Base-by-base conservation (phyloP, 441 rosid species). In the Erysimum cheiri region DNA sequence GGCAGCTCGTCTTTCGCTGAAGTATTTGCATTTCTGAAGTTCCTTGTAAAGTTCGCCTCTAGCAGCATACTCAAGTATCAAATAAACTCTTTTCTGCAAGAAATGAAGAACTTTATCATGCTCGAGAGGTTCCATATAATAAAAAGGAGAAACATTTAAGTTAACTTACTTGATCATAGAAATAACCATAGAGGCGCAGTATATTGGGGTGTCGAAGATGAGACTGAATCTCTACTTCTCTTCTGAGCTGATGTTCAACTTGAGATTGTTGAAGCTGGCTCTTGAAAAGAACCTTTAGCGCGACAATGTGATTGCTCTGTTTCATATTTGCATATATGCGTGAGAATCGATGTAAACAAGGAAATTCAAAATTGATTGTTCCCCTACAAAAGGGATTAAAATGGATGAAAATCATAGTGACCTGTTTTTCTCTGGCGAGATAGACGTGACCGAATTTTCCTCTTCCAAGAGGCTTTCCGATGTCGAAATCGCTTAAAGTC, bases 161-260 rank as follows among this genome's bases (percentile, higher is more conserved):
- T 1, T 6, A 59, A 35, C n/a, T 31, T 12, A 94, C 99, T 80
- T 92, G 99, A 82, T 94, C 99, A 69, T 94, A 94, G 71, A 94
- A 94, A 78, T 94, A 94, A 55, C 99, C 99, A 77, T 92, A 94
- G 36, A 94, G 92, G 1, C 99, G 82, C 68, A 94, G 74, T 8
- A 94, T 94, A 41, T 92, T 94, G 33, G 99, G 91, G 75, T 92
- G 89, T 3, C 97, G 81, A 37, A 94, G 97, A 82, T 94, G 98
- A 76, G 98, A 92, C 73, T 94, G 98, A 32, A 94, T 94, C 79
- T 95, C 99, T 14, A 95, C 97, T 85, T 94, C 99, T 11, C 99
- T 83, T 4, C 98, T 91, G 8, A 95, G 91, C 80, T 92, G 99
- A 76, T 92, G 98, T 77, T 95, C 98, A 55, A 92, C 98, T 77